Evolutionary conservation across 2,329 filamentous ascomycete species (phyloP), one percentile per base, ranked within the genome.

Genomic region (Basipetospora sp.): DNA sequence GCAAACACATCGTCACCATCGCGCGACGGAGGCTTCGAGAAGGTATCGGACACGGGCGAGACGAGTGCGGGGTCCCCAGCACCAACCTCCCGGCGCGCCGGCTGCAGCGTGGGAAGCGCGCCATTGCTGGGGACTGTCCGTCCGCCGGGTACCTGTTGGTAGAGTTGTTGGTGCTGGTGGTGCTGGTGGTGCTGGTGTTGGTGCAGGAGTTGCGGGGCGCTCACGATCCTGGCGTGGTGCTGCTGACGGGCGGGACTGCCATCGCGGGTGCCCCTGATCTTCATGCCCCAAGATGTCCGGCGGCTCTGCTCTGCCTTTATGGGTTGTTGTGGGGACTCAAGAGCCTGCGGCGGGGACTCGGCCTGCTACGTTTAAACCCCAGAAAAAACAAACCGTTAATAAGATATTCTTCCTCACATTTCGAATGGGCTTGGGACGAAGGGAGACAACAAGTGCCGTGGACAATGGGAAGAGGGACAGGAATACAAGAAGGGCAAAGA

Each of bases 281-380:
- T 50, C 49, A 65, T 42, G 34, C 57, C 58, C 64, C 63, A 68
- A 17, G 64, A 67, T 34, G 54, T 52, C 39, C 62, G 60, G 39
- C 22, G 6, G 22, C 6, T 11, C 22, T 25, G 22, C 22, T 11
- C 6, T 6, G 22, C 6, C 22, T 6, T 6, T 6, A 11, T 6
- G 6, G 22, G 22, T 25, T 25, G 22, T 60, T 57, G 42, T 62
- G 44, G 54, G 47, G 51, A 46, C 48, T 57, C 26, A 39, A 22
- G 36, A 47, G 53, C 53, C 11, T 26, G 30, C 50, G 49, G 47
- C 41, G 54, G 50, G 44, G 53, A 47, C 34, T 47, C 48, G 41
- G 48, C 41, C 47, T 63, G 58, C 55, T 43, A 55, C 57, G 62
- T 49, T 50, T 38, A 26, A 15, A 26, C 22, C 6, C 6, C 14